A percentile compares a stretch with the other conserved stretches of the same genome.
These are phyloP conservation scores for Leccinum solheimii DNA, from an alignment of 1,284 basidiomycete genomes.

Conservation along the genomic window DNA sequence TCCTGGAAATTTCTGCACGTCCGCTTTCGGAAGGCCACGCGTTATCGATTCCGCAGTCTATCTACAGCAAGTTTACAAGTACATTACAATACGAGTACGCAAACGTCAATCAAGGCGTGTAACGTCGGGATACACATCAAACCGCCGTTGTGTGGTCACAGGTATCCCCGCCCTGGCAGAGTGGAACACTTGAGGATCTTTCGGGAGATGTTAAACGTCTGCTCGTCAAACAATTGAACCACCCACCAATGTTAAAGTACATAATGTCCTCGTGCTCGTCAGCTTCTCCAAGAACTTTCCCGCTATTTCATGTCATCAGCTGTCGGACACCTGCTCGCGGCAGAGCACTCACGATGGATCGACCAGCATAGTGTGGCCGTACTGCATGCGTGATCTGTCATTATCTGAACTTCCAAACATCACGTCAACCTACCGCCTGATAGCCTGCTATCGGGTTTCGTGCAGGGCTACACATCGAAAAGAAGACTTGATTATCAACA, in stretches of 20 bases:
- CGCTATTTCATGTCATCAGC: constrained; percentile 49
- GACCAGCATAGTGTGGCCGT: constrained; percentile 88
- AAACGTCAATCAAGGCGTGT: not conserved
- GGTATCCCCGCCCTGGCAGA: constrained; percentile 82
- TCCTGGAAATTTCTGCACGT: constrained; percentile 37
- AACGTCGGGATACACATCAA: constrained; percentile 89
- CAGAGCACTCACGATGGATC: constrained; percentile 74
- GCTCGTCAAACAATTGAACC: not conserved
- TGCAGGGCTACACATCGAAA: constrained; percentile 95
- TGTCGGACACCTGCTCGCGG: not conserved
- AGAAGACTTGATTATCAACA: constrained; percentile 94
- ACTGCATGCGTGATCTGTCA: constrained; percentile 47
- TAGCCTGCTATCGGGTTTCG: constrained; percentile 80
- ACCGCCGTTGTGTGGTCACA: constrained; percentile 85
- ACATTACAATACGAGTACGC: not conserved
- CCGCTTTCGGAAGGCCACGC: constrained; percentile 28
- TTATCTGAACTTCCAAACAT: not conserved
- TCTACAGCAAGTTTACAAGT: not conserved
- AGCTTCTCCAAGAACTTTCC: constrained; percentile 77
- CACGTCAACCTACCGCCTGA: constrained; percentile 68
- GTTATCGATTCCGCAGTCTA: constrained; percentile 8
- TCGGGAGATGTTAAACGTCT: constrained; percentile 4
- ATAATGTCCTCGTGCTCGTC: constrained; percentile 81
- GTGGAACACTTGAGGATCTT: constrained; percentile 72
- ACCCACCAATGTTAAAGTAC: constrained; percentile 78